A percentile compares a stretch with the other conserved stretches of the same genome.
These are phyloP conservation scores for Pythium rishiriense DNA, from an alignment of 352 stramenopile genomes.

Conservation along the genomic window DNA sequence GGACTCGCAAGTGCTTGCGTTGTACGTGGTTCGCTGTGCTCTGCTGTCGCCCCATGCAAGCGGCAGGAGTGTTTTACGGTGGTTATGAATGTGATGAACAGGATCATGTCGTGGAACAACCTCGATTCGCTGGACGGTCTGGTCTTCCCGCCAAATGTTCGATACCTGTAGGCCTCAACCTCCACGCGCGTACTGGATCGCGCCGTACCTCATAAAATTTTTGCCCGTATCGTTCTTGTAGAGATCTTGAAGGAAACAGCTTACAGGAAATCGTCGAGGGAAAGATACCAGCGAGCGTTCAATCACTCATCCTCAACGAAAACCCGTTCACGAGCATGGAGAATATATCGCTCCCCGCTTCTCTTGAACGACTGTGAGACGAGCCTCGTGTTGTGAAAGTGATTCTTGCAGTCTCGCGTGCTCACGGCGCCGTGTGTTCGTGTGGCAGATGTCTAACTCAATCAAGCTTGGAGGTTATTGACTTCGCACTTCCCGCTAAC, in stretches of 20 bases:
- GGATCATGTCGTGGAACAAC: constrained; percentile 1
- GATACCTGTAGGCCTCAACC: neutral
- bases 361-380: too few species aligned
- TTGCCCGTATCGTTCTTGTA: neutral
- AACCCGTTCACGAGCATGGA: neutral
- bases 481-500: too few species aligned
- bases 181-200: too few species aligned
- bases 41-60: neutral
- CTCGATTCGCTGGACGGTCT: neutral
- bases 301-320: neutral
- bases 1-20: neutral
- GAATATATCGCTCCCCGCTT: neutral
- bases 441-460: neutral
- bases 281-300: neutral
- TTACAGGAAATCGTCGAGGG: neutral
- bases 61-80: too few species aligned
- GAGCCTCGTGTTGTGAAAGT: too few species aligned
- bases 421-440: too few species aligned
- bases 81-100: neutral
- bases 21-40: too few species aligned
- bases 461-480: neutral
- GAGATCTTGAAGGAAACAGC: neutral
- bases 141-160: neutral
- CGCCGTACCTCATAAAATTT: too few species aligned
- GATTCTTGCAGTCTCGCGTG: too few species aligned